Evolutionary conservation across 75 land plant genomes (phyloP).

Genomic region (Chamaecyparis obtusa): DNA sequence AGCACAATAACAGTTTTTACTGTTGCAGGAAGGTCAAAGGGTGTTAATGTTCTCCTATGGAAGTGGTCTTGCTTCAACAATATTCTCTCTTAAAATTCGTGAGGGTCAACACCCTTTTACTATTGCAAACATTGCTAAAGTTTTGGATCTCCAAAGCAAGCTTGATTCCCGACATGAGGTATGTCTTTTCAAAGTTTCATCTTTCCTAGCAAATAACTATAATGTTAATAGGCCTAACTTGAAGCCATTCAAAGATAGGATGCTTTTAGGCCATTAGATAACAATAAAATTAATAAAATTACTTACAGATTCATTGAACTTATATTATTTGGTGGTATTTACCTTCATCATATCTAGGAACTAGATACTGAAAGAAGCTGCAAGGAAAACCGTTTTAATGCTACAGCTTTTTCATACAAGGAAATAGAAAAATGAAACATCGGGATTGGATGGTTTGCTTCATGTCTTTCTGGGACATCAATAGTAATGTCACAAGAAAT

Average conservation of each 20-base stretch:
- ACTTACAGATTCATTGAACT: neutral
- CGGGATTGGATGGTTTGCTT: neutral
- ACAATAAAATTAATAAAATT: neutral
- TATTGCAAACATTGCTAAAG: constrained; percentile 63
- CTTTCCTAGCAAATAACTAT: neutral
- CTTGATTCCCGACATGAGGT: constrained; percentile 78
- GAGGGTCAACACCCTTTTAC: constrained; percentile 68
- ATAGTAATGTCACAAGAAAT: neutral
- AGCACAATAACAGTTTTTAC: neutral
- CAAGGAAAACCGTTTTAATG: neutral
- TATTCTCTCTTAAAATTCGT: constrained; percentile 73
- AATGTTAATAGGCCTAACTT: neutral
- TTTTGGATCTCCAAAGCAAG: constrained; percentile 63
- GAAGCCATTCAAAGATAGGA: neutral
- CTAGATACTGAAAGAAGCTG: neutral
- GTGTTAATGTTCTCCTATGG: constrained; percentile 95
- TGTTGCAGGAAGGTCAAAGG: constrained; percentile 66
- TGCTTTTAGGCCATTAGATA: neutral
- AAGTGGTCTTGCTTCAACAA: constrained; percentile 89
- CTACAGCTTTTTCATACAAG: neutral
- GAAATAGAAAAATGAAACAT: neutral
- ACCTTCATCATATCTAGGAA: neutral
- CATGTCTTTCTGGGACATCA: neutral
- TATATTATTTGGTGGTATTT: neutral
- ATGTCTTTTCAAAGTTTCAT: neutral